Evolutionary conservation across 129 eudicot species (phyloP), one percentile per base, ranked within the genome.

Genomic region (Flaveria brownii): DNA sequence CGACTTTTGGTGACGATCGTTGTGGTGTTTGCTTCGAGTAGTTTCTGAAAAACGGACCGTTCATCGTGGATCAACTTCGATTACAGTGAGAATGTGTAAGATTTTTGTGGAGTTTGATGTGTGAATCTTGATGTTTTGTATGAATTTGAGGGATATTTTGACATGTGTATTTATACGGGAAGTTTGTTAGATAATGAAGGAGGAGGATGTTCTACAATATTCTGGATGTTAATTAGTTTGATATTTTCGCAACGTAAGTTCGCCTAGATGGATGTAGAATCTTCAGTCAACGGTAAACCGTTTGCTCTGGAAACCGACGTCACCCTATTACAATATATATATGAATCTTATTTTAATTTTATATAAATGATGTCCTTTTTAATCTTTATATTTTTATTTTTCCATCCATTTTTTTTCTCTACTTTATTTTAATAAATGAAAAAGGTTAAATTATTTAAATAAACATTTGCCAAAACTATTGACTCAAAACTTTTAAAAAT

Each of bases 1-100:
- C 28, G 2, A 83, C 81, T 74, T 72, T 80, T 55, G 85, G 84
- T 4, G 70, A 59, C 5, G 79, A 69, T 67, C 30, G 41, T 26
- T 25, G 55, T 22, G 55, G 82, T 0, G 69, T 56, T 68, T 69
- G 75, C 3, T 62, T 43, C 2, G 25, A 41, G 28, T 73, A 73
- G 55, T 16, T 74, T 75, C 71, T 62, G 62, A 12, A 9, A 30
- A 30, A 30, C 36, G 36, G 36, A 30, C 36, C 36, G 79, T 75
- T 75, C 79, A 75, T 75, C 52, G 16, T 72, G n/a, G 64, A 28
- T 71, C n/a, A 71, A 26, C 5, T 36, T 30, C 36, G 36, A 30
- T 30, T 30, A 30, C 36, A 10, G 12, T 47, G 72, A 16, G 16
- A 57, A 5, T 20, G 1, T 62, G 18, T 5, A 60, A 36, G 16